phyloP scores from a whole-genome alignment of 495 filamentous ascomycete species.

The Filosporella fistucella region DNA sequence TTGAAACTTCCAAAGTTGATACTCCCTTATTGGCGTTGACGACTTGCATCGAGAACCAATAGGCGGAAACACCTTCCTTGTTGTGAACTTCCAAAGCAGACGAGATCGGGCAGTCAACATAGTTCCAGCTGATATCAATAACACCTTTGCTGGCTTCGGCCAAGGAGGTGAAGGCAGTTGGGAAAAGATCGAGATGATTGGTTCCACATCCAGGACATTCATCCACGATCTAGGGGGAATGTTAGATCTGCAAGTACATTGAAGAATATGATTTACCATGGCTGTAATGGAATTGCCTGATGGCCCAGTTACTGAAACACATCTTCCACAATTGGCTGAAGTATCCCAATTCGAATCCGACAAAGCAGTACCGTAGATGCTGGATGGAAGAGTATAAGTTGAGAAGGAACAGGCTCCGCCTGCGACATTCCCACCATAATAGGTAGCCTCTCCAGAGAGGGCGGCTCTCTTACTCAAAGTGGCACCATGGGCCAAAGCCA shows the following conservation, averaged over 20 bases:
- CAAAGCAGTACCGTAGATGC: conserved; percentile 50
- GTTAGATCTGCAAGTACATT: conserved; percentile 1
- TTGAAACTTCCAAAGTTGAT: conserved; percentile 49
- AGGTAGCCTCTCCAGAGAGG: conserved; percentile 39
- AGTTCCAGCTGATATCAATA: conserved; percentile 48
- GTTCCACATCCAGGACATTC: conserved; percentile 51
- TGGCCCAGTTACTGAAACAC: conserved; percentile 50
- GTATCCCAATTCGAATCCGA: conserved; percentile 45
- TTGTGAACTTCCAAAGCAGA: conserved; percentile 48
- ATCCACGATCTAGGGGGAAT: conserved; percentile 46
- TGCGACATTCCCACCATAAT: conserved; percentile 52
- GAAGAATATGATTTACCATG: conserved; percentile 40
- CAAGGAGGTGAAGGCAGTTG: conserved; percentile 46
- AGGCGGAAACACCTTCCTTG: conserved; percentile 48
- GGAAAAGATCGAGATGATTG: conserved; percentile 58
- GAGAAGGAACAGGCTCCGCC: conserved; percentile 55
- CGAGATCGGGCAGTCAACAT: conserved; percentile 46
- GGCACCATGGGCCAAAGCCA: conserved; percentile 17
- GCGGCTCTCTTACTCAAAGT: conserved; percentile 16
- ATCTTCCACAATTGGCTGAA: conserved; percentile 51
- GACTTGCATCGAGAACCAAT: conserved; percentile 53
- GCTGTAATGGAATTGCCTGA: conserved; percentile 53
- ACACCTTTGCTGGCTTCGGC: conserved; percentile 41
- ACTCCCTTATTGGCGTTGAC: conserved; percentile 52
- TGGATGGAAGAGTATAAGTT: conserved; percentile 51